phyloP scores from a whole-genome alignment of 1,284 basidiomycete species.

The Trametes versicolor region DNA sequence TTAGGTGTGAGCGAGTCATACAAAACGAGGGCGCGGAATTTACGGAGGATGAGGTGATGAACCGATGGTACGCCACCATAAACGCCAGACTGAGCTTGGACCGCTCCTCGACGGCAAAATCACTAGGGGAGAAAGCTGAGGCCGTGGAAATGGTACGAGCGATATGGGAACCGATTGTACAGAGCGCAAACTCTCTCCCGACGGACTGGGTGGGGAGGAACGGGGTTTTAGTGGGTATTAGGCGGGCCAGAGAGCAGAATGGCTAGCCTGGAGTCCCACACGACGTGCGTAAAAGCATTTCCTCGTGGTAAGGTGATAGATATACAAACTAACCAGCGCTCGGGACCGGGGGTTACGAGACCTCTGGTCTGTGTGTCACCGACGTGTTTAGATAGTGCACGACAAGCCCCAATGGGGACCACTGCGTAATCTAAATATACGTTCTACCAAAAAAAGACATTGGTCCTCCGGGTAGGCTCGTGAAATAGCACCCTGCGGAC shows the following conservation, averaged over 20 bases:
- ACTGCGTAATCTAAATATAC: no score
- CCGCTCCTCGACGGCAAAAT: background rate
- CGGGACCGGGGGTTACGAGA: no score
- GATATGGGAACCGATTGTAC: background rate
- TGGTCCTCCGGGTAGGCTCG: no score
- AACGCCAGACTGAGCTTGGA: background rate
- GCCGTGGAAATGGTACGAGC: background rate
- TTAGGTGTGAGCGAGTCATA: background rate
- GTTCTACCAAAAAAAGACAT: no score
- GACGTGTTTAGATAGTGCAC: no score
- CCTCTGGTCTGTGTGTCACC: no score
- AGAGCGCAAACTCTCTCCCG: background rate
- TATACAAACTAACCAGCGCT: no score
- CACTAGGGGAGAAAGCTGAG: background rate
- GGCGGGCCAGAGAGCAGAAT: background rate
- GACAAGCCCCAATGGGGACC: no score
- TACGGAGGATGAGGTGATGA: background rate
- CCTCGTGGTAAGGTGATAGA: background rate
- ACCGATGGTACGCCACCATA: background rate
- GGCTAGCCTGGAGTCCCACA: slow-evolving; percentile 1
- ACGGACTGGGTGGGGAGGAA: background rate
- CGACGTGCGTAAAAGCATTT: slow-evolving; percentile 1
- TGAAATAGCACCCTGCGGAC: no score
- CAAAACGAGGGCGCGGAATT: background rate
- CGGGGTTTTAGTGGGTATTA: slow-evolving; percentile 3